Evolutionary conservation across 163 green algal genomes (phyloP).

Genomic region (Prototheca stagnorum): DNA sequence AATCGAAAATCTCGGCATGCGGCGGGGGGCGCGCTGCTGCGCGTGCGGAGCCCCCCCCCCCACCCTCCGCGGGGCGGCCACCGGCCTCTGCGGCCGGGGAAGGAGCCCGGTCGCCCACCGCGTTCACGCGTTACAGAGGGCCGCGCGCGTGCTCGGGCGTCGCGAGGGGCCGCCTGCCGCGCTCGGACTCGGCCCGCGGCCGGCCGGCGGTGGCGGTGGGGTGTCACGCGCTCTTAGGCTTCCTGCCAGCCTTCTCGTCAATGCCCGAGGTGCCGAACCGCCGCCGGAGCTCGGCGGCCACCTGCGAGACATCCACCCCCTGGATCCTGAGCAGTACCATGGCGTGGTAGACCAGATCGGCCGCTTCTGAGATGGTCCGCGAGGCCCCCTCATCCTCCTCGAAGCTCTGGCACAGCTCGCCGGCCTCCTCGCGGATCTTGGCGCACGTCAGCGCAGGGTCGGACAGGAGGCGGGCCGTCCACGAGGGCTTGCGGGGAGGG

Average conservation of each 20-base stretch:
- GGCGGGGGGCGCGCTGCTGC: too few relatives aligned
- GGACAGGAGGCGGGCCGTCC: conserved; percentile 74
- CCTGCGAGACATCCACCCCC: conserved; percentile 65
- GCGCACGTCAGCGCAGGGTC: conserved; percentile 79
- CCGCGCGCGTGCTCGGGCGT: too few relatives aligned
- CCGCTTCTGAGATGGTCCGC: conserved; percentile 71
- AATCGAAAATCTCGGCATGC: too few relatives aligned
- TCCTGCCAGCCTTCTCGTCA: conserved; percentile 65
- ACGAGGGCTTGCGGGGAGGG: conserved; percentile 92
- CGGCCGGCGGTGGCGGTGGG: too few relatives aligned
- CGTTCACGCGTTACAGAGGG: too few relatives aligned
- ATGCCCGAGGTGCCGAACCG: conserved; percentile 67
- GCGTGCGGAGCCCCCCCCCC: too few relatives aligned
- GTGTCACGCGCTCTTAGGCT: too few relatives aligned
- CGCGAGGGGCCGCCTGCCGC: too few relatives aligned
- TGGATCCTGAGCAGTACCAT: conserved; percentile 74
- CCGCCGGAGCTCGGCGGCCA: conserved; percentile 49
- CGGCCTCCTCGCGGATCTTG: conserved; percentile 76
- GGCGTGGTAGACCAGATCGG: conserved; percentile 94
- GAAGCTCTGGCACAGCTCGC: conserved; percentile 83
- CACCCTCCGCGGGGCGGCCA: too few relatives aligned
- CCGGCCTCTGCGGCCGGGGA: too few relatives aligned
- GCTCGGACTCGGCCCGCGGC: too few relatives aligned
- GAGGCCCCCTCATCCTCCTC: conserved; percentile 55
- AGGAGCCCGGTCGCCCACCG: too few relatives aligned